Conservation (phyloP, 495 filamentous ascomycete species). For the Ascobolus immersus region DNA sequence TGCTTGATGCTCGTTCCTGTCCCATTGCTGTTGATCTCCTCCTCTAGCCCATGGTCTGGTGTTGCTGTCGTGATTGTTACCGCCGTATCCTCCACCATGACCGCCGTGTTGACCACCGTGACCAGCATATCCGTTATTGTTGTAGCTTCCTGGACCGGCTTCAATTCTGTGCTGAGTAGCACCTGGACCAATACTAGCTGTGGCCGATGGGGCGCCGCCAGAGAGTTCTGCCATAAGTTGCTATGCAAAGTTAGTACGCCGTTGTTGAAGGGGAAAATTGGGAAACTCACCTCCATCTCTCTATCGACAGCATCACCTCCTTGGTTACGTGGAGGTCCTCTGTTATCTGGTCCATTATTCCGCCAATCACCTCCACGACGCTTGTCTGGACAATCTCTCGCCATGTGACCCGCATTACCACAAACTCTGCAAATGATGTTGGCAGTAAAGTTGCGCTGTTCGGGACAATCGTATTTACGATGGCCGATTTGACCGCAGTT, state of each 20-base stretch:
- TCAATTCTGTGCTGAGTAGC: slow-evolving; percentile 61
- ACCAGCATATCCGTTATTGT: slow-evolving; percentile 18
- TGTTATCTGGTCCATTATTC: slow-evolving; percentile 23
- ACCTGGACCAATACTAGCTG: slow-evolving; percentile 23
- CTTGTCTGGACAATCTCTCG: slow-evolving; percentile 75
- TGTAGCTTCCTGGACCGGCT: slow-evolving; percentile 40
- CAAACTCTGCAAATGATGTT: slow-evolving; percentile 98
- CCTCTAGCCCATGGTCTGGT: slow-evolving; percentile 77
- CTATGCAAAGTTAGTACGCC: slow-evolving; percentile 25
- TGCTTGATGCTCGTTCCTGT: slow-evolving; percentile 11
- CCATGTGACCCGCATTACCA: slow-evolving; percentile 84
- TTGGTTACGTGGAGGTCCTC: slow-evolving; percentile 29
- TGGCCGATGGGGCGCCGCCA: slow-evolving; percentile 42
- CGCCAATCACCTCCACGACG: slow-evolving; percentile 79
- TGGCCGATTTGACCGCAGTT: slow-evolving; percentile 99
- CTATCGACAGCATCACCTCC: slow-evolving; percentile 69
- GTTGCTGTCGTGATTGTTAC: slow-evolving; percentile 19
- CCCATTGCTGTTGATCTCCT: slow-evolving; percentile 17
- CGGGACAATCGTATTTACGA: slow-evolving; percentile 93
- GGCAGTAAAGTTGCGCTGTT: slow-evolving; percentile 91
- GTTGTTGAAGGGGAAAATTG: neutral
- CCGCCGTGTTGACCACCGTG: slow-evolving; percentile 20
- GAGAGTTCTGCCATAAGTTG: slow-evolving; percentile 96
- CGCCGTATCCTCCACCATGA: slow-evolving; percentile 16
- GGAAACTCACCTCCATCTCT: slow-evolving; percentile 60